A percentile compares a stretch with the other conserved stretches of the same genome.
phyloP scores from a whole-genome alignment of 1,139 yeast genomes.

The Yamadazyma aaseri region DNA sequence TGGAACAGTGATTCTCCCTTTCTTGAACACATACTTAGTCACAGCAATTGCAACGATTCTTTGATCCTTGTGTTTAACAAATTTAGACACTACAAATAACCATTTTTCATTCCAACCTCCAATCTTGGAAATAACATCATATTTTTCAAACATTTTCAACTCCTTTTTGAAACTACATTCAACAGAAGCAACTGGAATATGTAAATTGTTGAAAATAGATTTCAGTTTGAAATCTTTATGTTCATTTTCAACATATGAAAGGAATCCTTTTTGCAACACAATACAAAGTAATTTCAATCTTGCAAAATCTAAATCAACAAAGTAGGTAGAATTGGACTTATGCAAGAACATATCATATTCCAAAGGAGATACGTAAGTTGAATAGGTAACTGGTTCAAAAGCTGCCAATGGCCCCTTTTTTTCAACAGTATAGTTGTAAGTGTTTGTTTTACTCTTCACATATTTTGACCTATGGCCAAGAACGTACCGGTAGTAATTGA shows the following conservation, averaged over 20 bases:
- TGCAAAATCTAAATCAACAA: slow-evolving; percentile 78
- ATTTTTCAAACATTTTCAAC: slow-evolving; percentile 63
- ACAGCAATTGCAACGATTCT: slow-evolving; percentile 60
- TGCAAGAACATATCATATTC: slow-evolving; percentile 87
- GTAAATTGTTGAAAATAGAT: slow-evolving; percentile 47
- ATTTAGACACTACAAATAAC: slow-evolving; percentile 70
- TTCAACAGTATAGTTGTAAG: slow-evolving; percentile 27
- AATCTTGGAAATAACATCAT: slow-evolving; percentile 55
- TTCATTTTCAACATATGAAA: slow-evolving; percentile 41
- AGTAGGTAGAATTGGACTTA: slow-evolving; percentile 84
- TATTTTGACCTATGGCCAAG: slow-evolving; percentile 31
- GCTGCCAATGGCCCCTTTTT: slow-evolving; percentile 26
- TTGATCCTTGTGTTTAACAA: slow-evolving; percentile 40
- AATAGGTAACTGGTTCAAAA: slow-evolving; percentile 45
- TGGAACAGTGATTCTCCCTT: slow-evolving; percentile 65
- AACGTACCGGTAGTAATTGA: slow-evolving; percentile 39
- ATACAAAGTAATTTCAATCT: slow-evolving; percentile 62
- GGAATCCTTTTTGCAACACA: slow-evolving; percentile 53
- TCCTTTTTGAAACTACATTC: slow-evolving; percentile 69
- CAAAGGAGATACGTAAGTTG: slow-evolving; percentile 66
- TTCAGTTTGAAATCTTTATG: slow-evolving; percentile 28
- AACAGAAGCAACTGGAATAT: slow-evolving; percentile 76
- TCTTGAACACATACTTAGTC: slow-evolving; percentile 73
- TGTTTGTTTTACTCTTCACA: slow-evolving; percentile 23
- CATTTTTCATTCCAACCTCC: slow-evolving; percentile 88